A percentile compares a stretch with the other conserved stretches of the same genome.
Evolutionary conservation across 805 yeast genomes (phyloP).

Genomic region (Scheffersomyces stipitis): DNA sequence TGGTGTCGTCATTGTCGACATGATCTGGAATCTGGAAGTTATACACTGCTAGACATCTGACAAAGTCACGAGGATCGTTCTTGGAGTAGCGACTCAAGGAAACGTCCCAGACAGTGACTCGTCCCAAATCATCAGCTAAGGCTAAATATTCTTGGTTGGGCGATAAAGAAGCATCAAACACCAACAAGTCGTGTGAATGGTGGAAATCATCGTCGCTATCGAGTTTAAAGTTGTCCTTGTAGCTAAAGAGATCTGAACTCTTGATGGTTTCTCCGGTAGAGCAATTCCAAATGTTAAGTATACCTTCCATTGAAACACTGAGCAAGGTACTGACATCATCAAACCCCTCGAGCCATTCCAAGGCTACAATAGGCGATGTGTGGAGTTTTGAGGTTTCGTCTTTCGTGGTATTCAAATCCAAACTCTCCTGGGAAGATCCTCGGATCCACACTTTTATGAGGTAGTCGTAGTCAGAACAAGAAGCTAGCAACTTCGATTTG

Average conservation of each 20-base stretch:
- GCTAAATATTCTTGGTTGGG: conserved; percentile 50
- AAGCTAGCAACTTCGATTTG: conserved; percentile 55
- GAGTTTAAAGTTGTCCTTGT: conserved; percentile 21
- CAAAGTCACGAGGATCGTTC: conserved; percentile 8
- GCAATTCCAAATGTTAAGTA: conserved; percentile 67
- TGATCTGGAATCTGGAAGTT: conserved; percentile 11
- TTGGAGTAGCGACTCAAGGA: conserved; percentile 8
- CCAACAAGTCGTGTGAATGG: conserved; percentile 49
- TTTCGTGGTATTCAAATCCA: conserved; percentile 24
- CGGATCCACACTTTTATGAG: conserved; percentile 76
- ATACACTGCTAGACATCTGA: conserved; percentile 29
- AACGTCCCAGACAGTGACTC: conserved; percentile 53
- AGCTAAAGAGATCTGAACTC: conserved; percentile 29
- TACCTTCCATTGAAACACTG: conserved; percentile 69
- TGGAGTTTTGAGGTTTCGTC: conserved; percentile 32
- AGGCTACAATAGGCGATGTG: conserved; percentile 54
- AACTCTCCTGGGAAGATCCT: conserved; percentile 51
- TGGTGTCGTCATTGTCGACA: conserved; percentile 5
- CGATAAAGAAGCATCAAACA: conserved; percentile 55
- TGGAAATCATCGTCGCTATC: conserved; percentile 8
- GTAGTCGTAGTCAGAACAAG: conserved; percentile 72
- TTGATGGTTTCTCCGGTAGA: conserved; percentile 38
- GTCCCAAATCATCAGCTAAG: conserved; percentile 67
- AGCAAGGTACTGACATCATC: conserved; percentile 29
- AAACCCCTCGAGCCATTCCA: conserved; percentile 51